phyloP scores from a whole-genome alignment of 2,329 filamentous ascomycete genomes.

The Harringtonia lauricola region DNA sequence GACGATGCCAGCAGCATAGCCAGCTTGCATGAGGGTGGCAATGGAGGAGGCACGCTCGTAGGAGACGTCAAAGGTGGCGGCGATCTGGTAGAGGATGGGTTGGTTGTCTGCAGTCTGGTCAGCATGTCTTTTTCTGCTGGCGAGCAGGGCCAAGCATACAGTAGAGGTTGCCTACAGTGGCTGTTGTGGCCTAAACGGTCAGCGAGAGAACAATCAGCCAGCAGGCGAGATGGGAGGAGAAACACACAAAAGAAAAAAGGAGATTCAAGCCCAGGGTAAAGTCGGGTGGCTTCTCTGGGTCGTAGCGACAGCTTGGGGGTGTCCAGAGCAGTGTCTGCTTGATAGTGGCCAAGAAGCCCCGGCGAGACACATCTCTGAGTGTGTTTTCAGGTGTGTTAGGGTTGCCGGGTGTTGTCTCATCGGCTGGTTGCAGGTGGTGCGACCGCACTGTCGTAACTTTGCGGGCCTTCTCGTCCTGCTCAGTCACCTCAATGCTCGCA shows the following conservation, averaged over 20 bases:
- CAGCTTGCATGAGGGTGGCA: slow-evolving; percentile 68
- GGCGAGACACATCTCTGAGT: background rate
- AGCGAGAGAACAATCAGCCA: background rate
- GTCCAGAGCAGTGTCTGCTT: slow-evolving; percentile 5
- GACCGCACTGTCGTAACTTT: too few relatives aligned
- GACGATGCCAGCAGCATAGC: slow-evolving; percentile 63
- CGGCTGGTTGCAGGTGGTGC: too few relatives aligned
- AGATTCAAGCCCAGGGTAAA: slow-evolving; percentile 61
- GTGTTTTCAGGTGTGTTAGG: background rate
- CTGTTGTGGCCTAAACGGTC: slow-evolving; percentile 35
- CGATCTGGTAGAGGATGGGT: slow-evolving; percentile 66
- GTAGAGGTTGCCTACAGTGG: slow-evolving; percentile 73
- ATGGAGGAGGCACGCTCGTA: slow-evolving; percentile 58
- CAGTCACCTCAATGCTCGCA: too few relatives aligned
- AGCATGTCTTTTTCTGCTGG: too few relatives aligned
- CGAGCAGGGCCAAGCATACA: too few relatives aligned
- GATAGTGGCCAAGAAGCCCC: background rate
- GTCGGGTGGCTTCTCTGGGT: slow-evolving; percentile 51
- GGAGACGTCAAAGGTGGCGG: slow-evolving; percentile 56
- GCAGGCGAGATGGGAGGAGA: background rate
- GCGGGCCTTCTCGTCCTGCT: too few relatives aligned
- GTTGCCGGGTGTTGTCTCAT: too few relatives aligned
- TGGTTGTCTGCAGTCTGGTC: slow-evolving; percentile 46
- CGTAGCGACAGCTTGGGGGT: slow-evolving; percentile 57
- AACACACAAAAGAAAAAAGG: slow-evolving; percentile 50